These are phyloP conservation scores for Tylopilus plumbeoviolaceoides DNA, from an alignment of 768 basidiomycete genomes.

Conservation along the genomic window DNA sequence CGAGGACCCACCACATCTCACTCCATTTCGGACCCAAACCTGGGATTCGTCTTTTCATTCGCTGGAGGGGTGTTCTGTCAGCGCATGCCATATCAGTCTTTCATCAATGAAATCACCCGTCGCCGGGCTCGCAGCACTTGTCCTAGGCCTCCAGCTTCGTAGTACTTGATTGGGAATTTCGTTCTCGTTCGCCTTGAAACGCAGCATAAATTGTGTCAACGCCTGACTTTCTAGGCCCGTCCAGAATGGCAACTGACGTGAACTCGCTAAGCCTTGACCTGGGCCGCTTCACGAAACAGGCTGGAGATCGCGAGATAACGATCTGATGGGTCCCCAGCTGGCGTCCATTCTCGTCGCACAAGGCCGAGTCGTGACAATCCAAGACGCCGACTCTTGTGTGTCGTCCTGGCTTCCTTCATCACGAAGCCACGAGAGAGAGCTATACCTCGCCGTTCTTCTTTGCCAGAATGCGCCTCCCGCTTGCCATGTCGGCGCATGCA, in stretches of 20 bases:
- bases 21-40: slow-evolving; percentile 26
- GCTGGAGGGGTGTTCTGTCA: slow-evolving; percentile 1
- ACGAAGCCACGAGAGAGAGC: slow-evolving; percentile 12
- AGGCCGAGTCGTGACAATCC: slow-evolving; percentile 20
- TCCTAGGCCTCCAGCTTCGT: background rate
- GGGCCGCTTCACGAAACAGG: slow-evolving; percentile 3
- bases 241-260: slow-evolving; percentile 26
- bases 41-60: slow-evolving; percentile 21
- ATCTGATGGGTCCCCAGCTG: slow-evolving; percentile 13
- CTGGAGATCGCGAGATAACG: slow-evolving; percentile 31
- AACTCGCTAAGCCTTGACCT: slow-evolving; percentile 16
- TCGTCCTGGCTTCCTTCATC: slow-evolving; percentile 10
- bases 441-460: slow-evolving; percentile 15
- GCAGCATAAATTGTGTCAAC: slow-evolving; percentile 8
- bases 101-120: slow-evolving; percentile 28
- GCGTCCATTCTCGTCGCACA: slow-evolving; percentile 11
- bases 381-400: slow-evolving; percentile 16
- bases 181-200: background rate
- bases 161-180: too few species aligned
- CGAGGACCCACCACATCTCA: slow-evolving; percentile 22
- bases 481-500: slow-evolving; percentile 11
- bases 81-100: slow-evolving; percentile 16
- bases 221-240: background rate
- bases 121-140: slow-evolving; percentile 11
- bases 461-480: slow-evolving; percentile 8